phyloP scores from a whole-genome alignment of 1,284 basidiomycete species.

The Pascua sp. region DNA sequence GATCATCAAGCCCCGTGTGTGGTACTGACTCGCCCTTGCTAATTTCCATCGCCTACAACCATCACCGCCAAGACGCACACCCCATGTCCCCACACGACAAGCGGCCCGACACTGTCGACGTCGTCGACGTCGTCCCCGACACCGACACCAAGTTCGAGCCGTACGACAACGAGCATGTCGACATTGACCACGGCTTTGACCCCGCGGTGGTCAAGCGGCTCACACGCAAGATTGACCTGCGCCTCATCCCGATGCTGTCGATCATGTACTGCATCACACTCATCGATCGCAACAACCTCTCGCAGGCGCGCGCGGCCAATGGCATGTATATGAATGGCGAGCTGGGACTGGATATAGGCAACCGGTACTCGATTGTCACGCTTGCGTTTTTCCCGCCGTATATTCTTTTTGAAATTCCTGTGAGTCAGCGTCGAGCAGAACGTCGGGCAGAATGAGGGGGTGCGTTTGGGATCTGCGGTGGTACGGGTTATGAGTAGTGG shows the following conservation, averaged over 20 bases:
- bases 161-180: background rate
- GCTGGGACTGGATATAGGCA: slow-evolving; percentile 20
- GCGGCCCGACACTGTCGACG: too few species aligned
- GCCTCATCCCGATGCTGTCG: slow-evolving; percentile 6
- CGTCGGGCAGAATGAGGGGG: background rate
- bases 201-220: slow-evolving; percentile 2
- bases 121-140: background rate
- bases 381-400: slow-evolving; percentile 31
- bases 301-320: slow-evolving; percentile 10
- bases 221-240: slow-evolving; percentile 10
- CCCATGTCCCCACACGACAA: too few species aligned
- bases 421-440: background rate
- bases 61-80: too few species aligned
- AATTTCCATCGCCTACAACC: too few species aligned
- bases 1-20: too few species aligned
- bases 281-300: slow-evolving; percentile 19
- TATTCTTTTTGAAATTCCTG: slow-evolving; percentile 36
- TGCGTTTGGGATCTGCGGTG: too few species aligned
- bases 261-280: slow-evolving; percentile 12
- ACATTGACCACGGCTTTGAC: slow-evolving; percentile 7
- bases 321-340: slow-evolving; percentile 22
- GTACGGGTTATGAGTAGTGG: too few species aligned
- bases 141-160: background rate
- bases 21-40: too few species aligned
- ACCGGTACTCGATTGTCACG: slow-evolving; percentile 44